Conservation (phyloP, 2,329 filamentous ascomycete species). For the Phaeosphaeriaceae sp. region DNA sequence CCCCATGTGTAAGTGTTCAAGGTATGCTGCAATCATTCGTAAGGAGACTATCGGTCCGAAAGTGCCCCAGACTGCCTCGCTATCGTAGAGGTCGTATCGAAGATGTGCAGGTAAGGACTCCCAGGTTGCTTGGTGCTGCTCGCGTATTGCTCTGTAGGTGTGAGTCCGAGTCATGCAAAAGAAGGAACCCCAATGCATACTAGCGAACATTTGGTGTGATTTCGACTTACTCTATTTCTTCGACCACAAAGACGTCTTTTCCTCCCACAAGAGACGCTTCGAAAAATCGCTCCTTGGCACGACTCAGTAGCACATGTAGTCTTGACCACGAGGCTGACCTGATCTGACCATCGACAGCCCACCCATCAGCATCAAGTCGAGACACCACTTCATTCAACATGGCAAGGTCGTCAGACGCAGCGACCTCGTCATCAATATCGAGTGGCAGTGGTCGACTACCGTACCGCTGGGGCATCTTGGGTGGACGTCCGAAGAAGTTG, state of each 20-base stretch:
- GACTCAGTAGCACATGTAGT: no score
- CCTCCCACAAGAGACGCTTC: no score
- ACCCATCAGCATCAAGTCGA: no score
- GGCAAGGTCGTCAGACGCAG: conserved; percentile 31
- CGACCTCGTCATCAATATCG: conserved; percentile 39
- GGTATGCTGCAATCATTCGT: conserved; percentile 21
- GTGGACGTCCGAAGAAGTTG: conserved; percentile 45
- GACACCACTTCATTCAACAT: conserved; percentile 19
- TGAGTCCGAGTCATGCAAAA: no score
- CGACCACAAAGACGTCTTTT: no score
- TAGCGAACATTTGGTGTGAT: no score
- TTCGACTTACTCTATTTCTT: no score
- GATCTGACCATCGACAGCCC: no score
- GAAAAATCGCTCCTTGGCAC: no score
- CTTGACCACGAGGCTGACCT: no score
- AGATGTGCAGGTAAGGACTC: conserved; percentile 38
- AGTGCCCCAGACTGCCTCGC: conserved; percentile 39
- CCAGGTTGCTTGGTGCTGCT: conserved; percentile 37
- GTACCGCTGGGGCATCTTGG: conserved; percentile 44
- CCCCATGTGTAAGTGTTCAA: conserved; percentile 44
- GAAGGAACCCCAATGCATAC: no score
- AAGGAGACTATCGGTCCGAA: conserved; percentile 6
- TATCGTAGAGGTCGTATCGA: conserved; percentile 41
- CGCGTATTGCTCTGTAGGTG: conserved; percentile 32
- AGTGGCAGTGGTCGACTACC: conserved; percentile 40